Evolutionary conservation across 176 grass and related monocot genomes (phyloP), one percentile per base, ranked within the genome.

Genomic region (Pontederia paniculata): DNA sequence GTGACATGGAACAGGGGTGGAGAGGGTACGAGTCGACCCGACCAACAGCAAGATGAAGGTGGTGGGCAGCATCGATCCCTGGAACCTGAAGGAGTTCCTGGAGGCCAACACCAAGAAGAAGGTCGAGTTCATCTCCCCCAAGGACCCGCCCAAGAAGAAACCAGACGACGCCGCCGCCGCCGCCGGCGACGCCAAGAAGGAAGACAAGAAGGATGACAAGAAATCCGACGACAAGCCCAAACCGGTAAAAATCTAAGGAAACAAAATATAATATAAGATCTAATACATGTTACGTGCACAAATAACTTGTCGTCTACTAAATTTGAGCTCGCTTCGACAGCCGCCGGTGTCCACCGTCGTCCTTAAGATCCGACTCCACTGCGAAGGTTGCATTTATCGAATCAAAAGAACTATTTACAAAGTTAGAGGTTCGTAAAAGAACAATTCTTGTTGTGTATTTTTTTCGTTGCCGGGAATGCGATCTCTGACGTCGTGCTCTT

Each of bases 361-460:
- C 65, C 93, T 97, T 37, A 97, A 88, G 87, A 90, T 97, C 51
- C 76, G 86, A 5, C 83, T 97, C 20, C 93, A 97, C 76, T 90
- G 93, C 65, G 83, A 84, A 0, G 93, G 93, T 44, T 97, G 93
- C 80, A 74, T 97, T 50, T 67, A 84, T 41, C 75, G 80, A 62
- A 97, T 97, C 74, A 74, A 43, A 58, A 77, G 74, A 42, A 77
- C 60, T 55, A 74, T 90, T 19, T 16, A 13, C 65, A 97, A 90
- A 82, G 84, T 90, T 64, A 88, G 81, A 82, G 93, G 91, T 87
- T 1, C 5, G 12, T 17, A 31, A 6, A 71, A 8, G 5, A 20
- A 9, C 42, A 55, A 17, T 49, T 53, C n/a, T 12, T 2, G 0
- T 45, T 12, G 9, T 11, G 54, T 9, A n/a, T 16, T 14, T 0